These are phyloP conservation scores for Solanum paucissectum DNA, from an alignment of 257 asterid genomes.

Conservation along the genomic window DNA sequence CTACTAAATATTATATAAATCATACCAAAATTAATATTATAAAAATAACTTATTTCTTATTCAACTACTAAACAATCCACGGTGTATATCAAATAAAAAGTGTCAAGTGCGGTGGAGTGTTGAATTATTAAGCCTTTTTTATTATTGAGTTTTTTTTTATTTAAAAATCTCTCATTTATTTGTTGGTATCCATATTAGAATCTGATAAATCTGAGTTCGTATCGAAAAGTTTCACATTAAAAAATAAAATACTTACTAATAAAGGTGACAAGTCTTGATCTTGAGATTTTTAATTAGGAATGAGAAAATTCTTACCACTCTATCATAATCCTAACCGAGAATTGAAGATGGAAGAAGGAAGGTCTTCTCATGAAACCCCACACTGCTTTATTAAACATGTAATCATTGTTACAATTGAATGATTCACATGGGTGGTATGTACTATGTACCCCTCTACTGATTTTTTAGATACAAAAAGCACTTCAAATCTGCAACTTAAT, in stretches of 20 bases:
- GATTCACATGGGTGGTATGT: background rate
- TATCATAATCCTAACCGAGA: no score
- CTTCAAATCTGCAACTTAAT: background rate
- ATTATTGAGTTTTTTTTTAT: background rate
- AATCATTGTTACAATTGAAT: background rate
- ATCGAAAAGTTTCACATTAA: no score
- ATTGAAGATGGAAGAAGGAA: background rate
- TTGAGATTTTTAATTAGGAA: no score
- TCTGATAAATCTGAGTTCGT: no score
- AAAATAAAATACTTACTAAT: accelerated
- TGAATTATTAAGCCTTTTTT: background rate
- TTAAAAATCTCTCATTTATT: no score
- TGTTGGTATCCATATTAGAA: no score
- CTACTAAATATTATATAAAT: no score
- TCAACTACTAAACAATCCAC: no score
- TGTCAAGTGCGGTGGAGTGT: background rate
- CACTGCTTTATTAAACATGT: background rate
- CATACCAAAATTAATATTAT: no score
- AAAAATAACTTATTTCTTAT: no score
- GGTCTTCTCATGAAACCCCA: background rate
- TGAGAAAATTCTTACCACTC: no score
- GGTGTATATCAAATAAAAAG: background rate
- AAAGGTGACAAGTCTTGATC: accelerated
- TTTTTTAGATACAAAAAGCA: background rate
- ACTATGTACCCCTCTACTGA: background rate